These are phyloP conservation scores for Rhododendron molle DNA, from an alignment of 148 eudicot species.

Conservation along the genomic window DNA sequence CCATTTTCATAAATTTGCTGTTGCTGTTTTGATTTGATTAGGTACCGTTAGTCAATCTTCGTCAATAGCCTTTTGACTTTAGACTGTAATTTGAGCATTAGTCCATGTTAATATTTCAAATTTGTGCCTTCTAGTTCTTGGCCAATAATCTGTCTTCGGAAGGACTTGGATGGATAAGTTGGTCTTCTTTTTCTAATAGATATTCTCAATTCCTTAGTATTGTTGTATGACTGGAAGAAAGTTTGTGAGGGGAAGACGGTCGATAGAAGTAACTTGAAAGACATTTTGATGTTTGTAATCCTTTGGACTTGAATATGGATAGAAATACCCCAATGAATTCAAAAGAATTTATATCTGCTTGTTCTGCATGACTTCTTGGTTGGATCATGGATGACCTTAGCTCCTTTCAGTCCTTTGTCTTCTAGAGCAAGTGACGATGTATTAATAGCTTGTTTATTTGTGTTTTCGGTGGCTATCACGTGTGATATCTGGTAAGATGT, in stretches of 20 bases:
- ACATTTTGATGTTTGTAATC: background rate
- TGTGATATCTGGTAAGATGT: background rate
- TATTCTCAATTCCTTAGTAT: background rate
- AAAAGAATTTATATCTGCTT: background rate
- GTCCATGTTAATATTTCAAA: background rate
- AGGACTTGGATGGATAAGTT: background rate
- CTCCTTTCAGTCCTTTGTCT: background rate
- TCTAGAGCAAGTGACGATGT: background rate
- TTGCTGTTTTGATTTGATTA: background rate
- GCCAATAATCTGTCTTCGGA: background rate
- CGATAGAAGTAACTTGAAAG: background rate
- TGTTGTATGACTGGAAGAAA: background rate
- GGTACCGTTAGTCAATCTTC: background rate
- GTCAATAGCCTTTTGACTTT: background rate
- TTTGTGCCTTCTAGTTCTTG: background rate
- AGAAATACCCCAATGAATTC: background rate
- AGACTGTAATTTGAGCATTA: background rate
- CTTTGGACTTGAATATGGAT: background rate
- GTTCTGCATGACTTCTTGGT: background rate
- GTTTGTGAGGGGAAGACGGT: background rate
- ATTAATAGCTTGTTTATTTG: background rate
- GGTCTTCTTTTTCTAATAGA: background rate
- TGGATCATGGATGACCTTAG: background rate
- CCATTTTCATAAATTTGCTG: background rate
- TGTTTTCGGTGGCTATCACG: background rate